Evolutionary conservation across 192 early-diverging fungal species (phyloP).

Genomic region (Linnemannia elongata): DNA sequence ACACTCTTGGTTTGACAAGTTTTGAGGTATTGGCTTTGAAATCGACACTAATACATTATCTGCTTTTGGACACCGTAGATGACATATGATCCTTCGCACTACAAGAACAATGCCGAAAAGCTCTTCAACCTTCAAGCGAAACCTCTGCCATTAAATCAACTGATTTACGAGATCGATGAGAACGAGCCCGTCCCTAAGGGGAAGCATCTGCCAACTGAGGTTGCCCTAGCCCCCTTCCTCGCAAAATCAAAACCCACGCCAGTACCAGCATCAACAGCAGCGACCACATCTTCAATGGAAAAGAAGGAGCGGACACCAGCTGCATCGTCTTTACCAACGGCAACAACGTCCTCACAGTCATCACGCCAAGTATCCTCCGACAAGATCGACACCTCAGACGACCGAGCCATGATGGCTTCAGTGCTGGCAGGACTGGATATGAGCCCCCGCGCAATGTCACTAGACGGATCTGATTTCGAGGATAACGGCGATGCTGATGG

Average conservation of each 20-base stretch:
- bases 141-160: slow-evolving; percentile 32
- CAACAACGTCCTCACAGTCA: background rate
- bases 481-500: slow-evolving; percentile 19
- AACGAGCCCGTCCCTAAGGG: slow-evolving; percentile 48
- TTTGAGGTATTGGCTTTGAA: background rate
- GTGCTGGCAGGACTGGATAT: slow-evolving; percentile 50
- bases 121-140: slow-evolving; percentile 59
- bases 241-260: background rate
- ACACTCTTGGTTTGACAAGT: background rate
- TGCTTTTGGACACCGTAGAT: slow-evolving; percentile 48
- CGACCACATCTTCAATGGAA: background rate
- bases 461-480: slow-evolving; percentile 46
- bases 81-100: slow-evolving; percentile 75
- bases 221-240: slow-evolving; percentile 36
- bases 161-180: slow-evolving; percentile 50
- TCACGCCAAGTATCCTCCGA: background rate
- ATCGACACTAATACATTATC: background rate
- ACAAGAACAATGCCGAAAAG: slow-evolving; percentile 75
- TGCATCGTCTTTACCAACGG: background rate
- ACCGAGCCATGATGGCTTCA: slow-evolving; percentile 54
- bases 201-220: slow-evolving; percentile 42
- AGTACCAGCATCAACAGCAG: background rate
- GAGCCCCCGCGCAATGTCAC: slow-evolving; percentile 35
- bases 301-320: background rate
- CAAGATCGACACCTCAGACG: slow-evolving; percentile 19